Conservation (phyloP, 768 basidiomycete genomes). For the Leccinum disarticulatum region DNA sequence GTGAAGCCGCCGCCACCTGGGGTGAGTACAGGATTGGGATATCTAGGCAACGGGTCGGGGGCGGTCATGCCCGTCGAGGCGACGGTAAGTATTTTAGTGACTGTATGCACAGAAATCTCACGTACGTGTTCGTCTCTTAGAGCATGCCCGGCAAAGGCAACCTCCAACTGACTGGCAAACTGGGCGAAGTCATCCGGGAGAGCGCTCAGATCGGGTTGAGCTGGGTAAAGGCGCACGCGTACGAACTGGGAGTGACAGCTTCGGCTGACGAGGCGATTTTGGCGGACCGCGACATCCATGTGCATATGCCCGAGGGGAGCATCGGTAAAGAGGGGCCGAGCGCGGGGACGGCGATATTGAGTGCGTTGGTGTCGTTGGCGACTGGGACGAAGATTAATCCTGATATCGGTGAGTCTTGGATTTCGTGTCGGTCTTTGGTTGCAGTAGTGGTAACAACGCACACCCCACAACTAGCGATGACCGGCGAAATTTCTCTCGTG, state of each 20-base stretch:
- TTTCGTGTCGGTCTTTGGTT: not conserved
- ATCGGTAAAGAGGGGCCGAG: slow-evolving; percentile 96
- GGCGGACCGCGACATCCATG: slow-evolving; percentile 84
- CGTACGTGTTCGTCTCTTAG: slow-evolving; percentile 37
- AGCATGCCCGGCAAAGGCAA: slow-evolving; percentile 96
- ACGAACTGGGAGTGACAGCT: slow-evolving; percentile 81
- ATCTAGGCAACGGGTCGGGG: slow-evolving; percentile 94
- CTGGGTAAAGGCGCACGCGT: slow-evolving; percentile 92
- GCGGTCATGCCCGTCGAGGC: slow-evolving; percentile 98
- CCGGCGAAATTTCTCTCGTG: slow-evolving; percentile 94
- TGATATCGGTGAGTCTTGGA: slow-evolving; percentile 71
- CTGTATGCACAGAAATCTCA: not conserved
- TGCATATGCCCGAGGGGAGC: slow-evolving; percentile 96
- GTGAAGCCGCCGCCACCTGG: slow-evolving; percentile 78
- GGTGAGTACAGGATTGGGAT: slow-evolving; percentile 93
- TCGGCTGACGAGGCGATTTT: slow-evolving; percentile 73
- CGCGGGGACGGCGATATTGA: slow-evolving; percentile 91
- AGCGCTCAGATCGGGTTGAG: slow-evolving; percentile 92
- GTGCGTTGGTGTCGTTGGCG: slow-evolving; percentile 90
- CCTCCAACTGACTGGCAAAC: slow-evolving; percentile 92
- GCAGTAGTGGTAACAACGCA: not conserved
- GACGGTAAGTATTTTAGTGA: slow-evolving; percentile 52
- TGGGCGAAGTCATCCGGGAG: slow-evolving; percentile 97
- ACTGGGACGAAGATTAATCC: slow-evolving; percentile 80
- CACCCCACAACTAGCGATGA: slow-evolving; percentile 75